phyloP scores from a whole-genome alignment of 75 land plant species.

The Larix kaempferi region DNA sequence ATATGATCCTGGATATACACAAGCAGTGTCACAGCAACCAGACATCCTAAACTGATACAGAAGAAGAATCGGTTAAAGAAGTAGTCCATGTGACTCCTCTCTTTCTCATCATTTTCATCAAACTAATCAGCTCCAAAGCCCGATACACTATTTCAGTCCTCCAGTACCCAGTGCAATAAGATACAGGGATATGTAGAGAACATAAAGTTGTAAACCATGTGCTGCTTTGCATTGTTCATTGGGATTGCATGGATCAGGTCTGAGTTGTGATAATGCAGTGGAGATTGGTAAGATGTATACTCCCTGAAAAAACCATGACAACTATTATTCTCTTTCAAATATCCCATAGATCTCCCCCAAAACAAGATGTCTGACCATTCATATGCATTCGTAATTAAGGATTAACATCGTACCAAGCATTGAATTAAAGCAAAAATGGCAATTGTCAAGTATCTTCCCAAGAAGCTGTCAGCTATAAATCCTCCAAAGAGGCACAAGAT shows the following conservation, averaged over 20 bases:
- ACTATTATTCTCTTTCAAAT: no score
- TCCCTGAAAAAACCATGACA: constrained; percentile 37
- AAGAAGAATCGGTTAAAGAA: constrained; percentile 98
- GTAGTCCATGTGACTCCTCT: constrained; percentile 59
- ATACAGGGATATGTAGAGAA: constrained; percentile 59
- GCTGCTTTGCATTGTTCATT: constrained; percentile 34
- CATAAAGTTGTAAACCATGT: constrained; percentile 29
- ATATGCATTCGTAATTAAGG: not conserved
- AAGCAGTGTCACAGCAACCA: constrained; percentile 74
- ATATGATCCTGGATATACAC: constrained; percentile 86
- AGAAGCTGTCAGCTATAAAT: constrained; percentile 77
- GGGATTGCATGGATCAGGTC: constrained; percentile 46
- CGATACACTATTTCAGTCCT: constrained; percentile 73
- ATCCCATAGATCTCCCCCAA: no score
- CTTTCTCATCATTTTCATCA: constrained; percentile 53
- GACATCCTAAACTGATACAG: constrained; percentile 84
- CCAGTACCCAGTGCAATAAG: constrained; percentile 75
- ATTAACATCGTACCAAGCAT: constrained; percentile 27
- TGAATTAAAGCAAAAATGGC: constrained; percentile 43
- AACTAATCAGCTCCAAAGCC: constrained; percentile 86
- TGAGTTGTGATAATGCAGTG: constrained; percentile 48
- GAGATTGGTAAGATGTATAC: constrained; percentile 41
- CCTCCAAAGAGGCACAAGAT: constrained; percentile 80
- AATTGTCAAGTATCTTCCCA: constrained; percentile 78
- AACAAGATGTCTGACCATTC: not conserved